Evolutionary conservation across 768 basidiomycete genomes (phyloP).

Genomic region (Boletus pseudopeckii): DNA sequence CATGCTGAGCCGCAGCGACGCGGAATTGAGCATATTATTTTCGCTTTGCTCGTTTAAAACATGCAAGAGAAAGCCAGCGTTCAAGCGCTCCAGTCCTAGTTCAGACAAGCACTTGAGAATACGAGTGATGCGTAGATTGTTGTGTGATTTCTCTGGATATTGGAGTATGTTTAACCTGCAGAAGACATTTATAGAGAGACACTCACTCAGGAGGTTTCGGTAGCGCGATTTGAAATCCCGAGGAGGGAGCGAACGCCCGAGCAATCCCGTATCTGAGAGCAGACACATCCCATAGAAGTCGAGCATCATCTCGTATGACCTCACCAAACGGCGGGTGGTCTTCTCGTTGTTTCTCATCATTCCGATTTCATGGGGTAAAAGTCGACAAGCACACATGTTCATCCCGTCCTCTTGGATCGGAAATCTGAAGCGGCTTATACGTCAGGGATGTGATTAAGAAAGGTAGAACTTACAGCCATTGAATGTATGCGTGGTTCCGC

Average conservation of each 20-base stretch:
- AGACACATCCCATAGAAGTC: slow-evolving; percentile 80
- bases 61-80: slow-evolving; percentile 65
- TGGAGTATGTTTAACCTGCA: not conserved
- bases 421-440: slow-evolving; percentile 41
- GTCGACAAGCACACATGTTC: slow-evolving; percentile 64
- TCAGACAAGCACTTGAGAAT: slow-evolving; percentile 75
- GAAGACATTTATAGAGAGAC: not conserved
- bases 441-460: not conserved
- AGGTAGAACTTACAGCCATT: slow-evolving; percentile 62
- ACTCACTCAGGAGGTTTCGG: slow-evolving; percentile 64
- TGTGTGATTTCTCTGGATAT: slow-evolving; percentile 61
- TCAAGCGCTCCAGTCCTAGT: slow-evolving; percentile 60
- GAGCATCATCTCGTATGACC: slow-evolving; percentile 70
- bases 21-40: slow-evolving; percentile 46
- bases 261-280: slow-evolving; percentile 52
- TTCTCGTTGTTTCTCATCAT: slow-evolving; percentile 49
- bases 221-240: slow-evolving; percentile 54
- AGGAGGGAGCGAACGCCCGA: slow-evolving; percentile 50
- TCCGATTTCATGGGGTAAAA: slow-evolving; percentile 61
- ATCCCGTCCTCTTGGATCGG: slow-evolving; percentile 73
- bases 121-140: slow-evolving; percentile 72
- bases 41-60: slow-evolving; percentile 70
- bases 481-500: slow-evolving; percentile 68
- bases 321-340: slow-evolving; percentile 48
- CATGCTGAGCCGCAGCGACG: slow-evolving; percentile 56